These are phyloP conservation scores for Colletotrichum coccodes DNA, from an alignment of 2,329 filamentous ascomycete species.

Conservation along the genomic window DNA sequence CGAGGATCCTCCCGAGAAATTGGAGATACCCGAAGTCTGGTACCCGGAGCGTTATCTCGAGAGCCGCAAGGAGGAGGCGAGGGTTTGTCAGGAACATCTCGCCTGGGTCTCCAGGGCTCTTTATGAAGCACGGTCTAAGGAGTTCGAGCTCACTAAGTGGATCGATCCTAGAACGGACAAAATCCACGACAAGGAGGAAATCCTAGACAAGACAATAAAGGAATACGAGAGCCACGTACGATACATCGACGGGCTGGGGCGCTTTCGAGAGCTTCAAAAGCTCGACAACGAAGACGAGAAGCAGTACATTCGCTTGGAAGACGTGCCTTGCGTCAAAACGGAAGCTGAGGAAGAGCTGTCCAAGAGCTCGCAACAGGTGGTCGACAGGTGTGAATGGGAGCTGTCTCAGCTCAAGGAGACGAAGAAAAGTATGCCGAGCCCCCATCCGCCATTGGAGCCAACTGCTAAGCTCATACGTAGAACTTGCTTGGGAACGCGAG, in stretches of 20 bases:
- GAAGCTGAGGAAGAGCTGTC: conserved; percentile 44
- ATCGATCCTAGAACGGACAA: conserved; percentile 31
- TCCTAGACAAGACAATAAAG: conserved; percentile 41
- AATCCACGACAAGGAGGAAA: conserved; percentile 41
- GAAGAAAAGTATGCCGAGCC: conserved; percentile 46
- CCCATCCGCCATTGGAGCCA: no score
- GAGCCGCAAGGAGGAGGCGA: conserved; percentile 55
- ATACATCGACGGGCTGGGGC: conserved; percentile 48
- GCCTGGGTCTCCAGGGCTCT: conserved; percentile 37
- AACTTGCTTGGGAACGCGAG: conserved; percentile 43
- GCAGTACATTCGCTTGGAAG: conserved; percentile 49
- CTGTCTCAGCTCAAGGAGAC: conserved; percentile 46
- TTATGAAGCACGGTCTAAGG: conserved; percentile 12
- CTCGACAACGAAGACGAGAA: conserved; percentile 48
- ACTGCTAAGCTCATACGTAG: conserved; percentile 40
- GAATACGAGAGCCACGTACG: conserved; percentile 36
- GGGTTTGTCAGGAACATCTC: conserved; percentile 53
- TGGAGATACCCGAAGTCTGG: conserved; percentile 62
- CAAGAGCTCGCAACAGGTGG: conserved; percentile 44
- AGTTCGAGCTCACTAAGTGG: conserved; percentile 37
- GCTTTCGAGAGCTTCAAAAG: conserved; percentile 49
- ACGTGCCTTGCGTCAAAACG: conserved; percentile 48
- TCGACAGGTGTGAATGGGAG: conserved; percentile 44
- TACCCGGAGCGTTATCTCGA: conserved; percentile 66
- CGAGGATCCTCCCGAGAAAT: conserved; percentile 51